Percentiles rank a stretch among this genome's conserved stretches.
phyloP scores from a whole-genome alignment of 495 filamentous ascomycete species.

The Xylaria castorea region DNA sequence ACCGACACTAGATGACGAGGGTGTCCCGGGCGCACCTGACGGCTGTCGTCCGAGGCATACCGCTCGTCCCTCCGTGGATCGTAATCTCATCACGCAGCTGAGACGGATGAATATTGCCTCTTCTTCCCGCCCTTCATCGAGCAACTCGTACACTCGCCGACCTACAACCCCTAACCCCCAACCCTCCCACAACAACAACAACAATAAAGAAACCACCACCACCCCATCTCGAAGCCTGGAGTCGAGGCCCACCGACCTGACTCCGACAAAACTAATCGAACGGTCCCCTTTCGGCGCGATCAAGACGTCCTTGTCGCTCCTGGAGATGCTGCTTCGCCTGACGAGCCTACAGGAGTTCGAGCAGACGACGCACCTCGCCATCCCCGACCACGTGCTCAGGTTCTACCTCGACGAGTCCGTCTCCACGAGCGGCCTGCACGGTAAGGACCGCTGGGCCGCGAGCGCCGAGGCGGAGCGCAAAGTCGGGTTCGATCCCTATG shows the following conservation, averaged over 20 bases:
- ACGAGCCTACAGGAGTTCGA: slow-evolving; percentile 96
- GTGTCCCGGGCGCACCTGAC: slow-evolving; percentile 25
- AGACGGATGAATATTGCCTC: slow-evolving; percentile 47
- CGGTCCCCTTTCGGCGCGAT: slow-evolving; percentile 59
- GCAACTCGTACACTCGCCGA: slow-evolving; percentile 22
- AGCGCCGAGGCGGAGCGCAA: slow-evolving; percentile 72
- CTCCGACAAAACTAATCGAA: slow-evolving; percentile 31
- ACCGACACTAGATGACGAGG: slow-evolving; percentile 37
- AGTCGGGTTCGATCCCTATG: slow-evolving; percentile 88
- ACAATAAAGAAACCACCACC: background rate
- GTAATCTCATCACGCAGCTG: slow-evolving; percentile 49
- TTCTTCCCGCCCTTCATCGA: slow-evolving; percentile 32
- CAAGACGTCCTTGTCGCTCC: slow-evolving; percentile 85
- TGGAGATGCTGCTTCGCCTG: slow-evolving; percentile 93
- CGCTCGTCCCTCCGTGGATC: slow-evolving; percentile 44
- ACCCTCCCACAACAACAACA: background rate
- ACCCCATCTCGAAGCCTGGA: slow-evolving; percentile 17
- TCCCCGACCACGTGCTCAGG: slow-evolving; percentile 91
- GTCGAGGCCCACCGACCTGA: slow-evolving; percentile 24
- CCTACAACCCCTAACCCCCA: slow-evolving; percentile 6
- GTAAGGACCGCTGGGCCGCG: slow-evolving; percentile 72
- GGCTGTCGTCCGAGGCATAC: slow-evolving; percentile 28
- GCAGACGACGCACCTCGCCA: slow-evolving; percentile 88
- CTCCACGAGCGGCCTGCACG: slow-evolving; percentile 73
- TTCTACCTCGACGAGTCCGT: slow-evolving; percentile 88